A percentile compares a stretch with the other conserved stretches of the same genome.
Conservation (phyloP, 371 early-diverging fungal genomes). For the Mucor plumbeus region DNA sequence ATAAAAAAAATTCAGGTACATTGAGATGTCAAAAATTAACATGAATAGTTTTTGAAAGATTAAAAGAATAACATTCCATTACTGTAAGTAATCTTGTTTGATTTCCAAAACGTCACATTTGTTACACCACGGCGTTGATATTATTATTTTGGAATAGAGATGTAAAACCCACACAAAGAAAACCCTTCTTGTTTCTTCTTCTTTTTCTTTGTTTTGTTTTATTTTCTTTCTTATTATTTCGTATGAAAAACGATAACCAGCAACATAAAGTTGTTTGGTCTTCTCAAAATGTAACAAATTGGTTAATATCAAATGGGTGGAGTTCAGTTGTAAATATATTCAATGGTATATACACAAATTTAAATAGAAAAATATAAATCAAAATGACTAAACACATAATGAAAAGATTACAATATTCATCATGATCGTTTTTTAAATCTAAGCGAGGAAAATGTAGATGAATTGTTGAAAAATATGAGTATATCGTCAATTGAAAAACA, state of each 20-base stretch:
- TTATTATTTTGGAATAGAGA: background rate
- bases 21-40: too few species aligned
- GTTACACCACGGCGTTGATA: conserved; percentile 16
- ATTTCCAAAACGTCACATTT: conserved; percentile 14
- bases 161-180: conserved; percentile 1
- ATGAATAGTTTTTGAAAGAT: too few species aligned
- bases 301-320: conserved; percentile 26
- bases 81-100: background rate
- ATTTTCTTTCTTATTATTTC: conserved; percentile 10
- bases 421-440: conserved; percentile 26
- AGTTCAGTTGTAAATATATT: conserved; percentile 15
- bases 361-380: background rate
- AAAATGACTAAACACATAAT: background rate
- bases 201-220: conserved; percentile 4
- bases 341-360: conserved; percentile 2
- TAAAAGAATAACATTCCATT: too few species aligned
- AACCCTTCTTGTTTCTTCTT: background rate
- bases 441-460: conserved; percentile 16
- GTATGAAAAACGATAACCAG: conserved; percentile 13
- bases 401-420: conserved; percentile 23
- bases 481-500: conserved; percentile 18
- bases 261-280: conserved; percentile 22
- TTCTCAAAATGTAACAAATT: conserved; percentile 19
- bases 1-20: too few species aligned
- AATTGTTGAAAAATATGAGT: conserved; percentile 14